These are phyloP conservation scores for Ogataea dorogensis DNA, from an alignment of 805 yeast species.

Conservation along the genomic window DNA sequence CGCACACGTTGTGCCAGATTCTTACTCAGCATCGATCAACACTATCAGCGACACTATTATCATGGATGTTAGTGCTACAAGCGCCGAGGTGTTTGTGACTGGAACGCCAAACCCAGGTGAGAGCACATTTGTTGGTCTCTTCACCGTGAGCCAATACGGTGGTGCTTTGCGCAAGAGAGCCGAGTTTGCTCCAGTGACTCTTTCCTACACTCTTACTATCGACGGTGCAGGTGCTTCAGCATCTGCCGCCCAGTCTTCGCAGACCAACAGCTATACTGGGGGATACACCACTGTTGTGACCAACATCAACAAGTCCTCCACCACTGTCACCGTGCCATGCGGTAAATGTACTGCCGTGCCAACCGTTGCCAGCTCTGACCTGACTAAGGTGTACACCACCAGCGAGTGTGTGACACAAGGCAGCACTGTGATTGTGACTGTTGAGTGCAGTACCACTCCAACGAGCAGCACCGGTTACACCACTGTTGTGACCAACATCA, in stretches of 20 bases:
- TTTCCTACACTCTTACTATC: constrained; percentile 11
- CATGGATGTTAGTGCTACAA: constrained; percentile 1
- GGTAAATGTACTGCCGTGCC: constrained; percentile 12
- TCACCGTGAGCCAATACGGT: constrained; percentile 9
- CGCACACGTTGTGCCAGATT: not conserved
- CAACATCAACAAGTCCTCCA: constrained; percentile 2
- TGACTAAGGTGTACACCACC: constrained; percentile 15
- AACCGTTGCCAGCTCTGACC: constrained; percentile 9
- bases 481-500: constrained; percentile 5
- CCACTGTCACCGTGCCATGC: constrained; percentile 22
- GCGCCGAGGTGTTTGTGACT: constrained; percentile 1
- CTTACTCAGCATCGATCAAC: constrained; percentile 1
- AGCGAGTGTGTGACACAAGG: constrained; percentile 9
- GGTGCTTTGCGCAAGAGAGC: constrained; percentile 5
- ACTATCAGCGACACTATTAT: not conserved
- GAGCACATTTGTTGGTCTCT: constrained; percentile 3
- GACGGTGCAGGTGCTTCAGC: not conserved
- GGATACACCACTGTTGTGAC: constrained; percentile 14
- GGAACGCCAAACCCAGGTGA: constrained; percentile 1
- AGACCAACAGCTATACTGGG: not conserved
- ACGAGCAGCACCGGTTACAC: constrained; percentile 1
- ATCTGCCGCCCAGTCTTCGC: not conserved
- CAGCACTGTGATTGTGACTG: constrained; percentile 13
- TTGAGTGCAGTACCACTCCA: constrained; percentile 5
- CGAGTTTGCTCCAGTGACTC: constrained; percentile 3